Percentiles rank a stretch among this genome's conserved stretches.
Evolutionary conservation across 2,329 filamentous ascomycete species (phyloP).

Genomic region (Dothidotthia symphoricarpi): DNA sequence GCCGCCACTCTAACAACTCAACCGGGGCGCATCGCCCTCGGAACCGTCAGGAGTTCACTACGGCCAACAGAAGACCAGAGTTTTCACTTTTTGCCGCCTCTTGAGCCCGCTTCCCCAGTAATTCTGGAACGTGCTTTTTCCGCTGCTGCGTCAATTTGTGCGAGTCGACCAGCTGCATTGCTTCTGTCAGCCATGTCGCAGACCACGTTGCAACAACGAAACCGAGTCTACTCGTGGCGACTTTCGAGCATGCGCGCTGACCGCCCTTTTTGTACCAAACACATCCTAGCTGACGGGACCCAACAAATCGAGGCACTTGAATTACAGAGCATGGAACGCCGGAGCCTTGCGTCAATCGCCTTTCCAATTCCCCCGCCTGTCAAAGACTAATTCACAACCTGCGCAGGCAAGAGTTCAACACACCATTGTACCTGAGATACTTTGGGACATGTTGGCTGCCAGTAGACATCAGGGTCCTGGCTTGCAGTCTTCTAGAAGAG

Average conservation of each 20-base stretch:
- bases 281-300: conserved; percentile 9
- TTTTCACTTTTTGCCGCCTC: conserved; percentile 16
- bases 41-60: conserved; percentile 9
- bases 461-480: neutral
- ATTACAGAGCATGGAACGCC: conserved; percentile 18
- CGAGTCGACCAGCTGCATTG: too few relatives aligned
- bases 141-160: neutral
- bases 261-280: conserved; percentile 19
- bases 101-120: conserved; percentile 5
- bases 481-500: neutral
- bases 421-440: neutral
- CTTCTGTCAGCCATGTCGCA: conserved; percentile 4
- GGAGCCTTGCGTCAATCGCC: conserved; percentile 3
- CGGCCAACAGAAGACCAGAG: conserved; percentile 2
- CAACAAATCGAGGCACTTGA: conserved; percentile 11
- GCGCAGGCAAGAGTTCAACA: too few relatives aligned
- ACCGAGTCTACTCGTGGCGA: conserved; percentile 30
- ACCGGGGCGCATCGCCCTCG: conserved; percentile 1
- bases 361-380: neutral
- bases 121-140: neutral
- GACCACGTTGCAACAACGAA: conserved; percentile 19
- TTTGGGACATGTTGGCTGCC: neutral
- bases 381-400: neutral
- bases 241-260: conserved; percentile 22
- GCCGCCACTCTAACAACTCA: neutral